Evolutionary conservation across 2,329 filamentous ascomycete species (phyloP).

Genomic region (Neopestalotiopsis rosae): DNA sequence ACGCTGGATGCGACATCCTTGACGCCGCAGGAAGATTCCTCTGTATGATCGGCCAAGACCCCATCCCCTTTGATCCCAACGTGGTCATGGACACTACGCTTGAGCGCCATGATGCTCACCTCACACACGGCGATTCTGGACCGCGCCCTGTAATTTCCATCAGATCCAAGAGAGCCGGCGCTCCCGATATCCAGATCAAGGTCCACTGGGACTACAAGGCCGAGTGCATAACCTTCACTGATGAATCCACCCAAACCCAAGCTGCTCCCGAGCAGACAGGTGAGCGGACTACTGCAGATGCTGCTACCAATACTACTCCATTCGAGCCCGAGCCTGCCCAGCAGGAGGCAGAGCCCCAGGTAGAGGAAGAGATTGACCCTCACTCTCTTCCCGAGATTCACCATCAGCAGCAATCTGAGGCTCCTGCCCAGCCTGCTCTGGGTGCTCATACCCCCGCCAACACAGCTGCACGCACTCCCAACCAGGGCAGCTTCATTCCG

Average conservation of each 20-base stretch:
- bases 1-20: too few species aligned
- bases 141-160: neutral
- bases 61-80: too few species aligned
- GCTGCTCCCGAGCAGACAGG: neutral
- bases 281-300: neutral
- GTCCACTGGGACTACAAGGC: conserved; percentile 16
- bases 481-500: neutral
- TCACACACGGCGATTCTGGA: too few species aligned
- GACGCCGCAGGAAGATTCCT: too few species aligned
- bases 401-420: neutral
- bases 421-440: neutral
- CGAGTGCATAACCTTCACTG: neutral
- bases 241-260: too few species aligned
- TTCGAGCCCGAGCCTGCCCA: neutral
- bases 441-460: neutral
- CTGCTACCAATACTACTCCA: neutral
- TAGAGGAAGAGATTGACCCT: neutral
- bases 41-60: too few species aligned
- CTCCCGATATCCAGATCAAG: conserved; percentile 7
- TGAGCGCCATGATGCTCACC: too few species aligned
- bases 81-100: too few species aligned
- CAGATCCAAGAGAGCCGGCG: neutral
- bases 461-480: neutral
- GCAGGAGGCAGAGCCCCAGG: neutral
- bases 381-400: conserved; percentile 6